A percentile compares a stretch with the other conserved stretches of the same genome.
Conservation (phyloP, 768 basidiomycete species). For the Podaxis sp. region DNA sequence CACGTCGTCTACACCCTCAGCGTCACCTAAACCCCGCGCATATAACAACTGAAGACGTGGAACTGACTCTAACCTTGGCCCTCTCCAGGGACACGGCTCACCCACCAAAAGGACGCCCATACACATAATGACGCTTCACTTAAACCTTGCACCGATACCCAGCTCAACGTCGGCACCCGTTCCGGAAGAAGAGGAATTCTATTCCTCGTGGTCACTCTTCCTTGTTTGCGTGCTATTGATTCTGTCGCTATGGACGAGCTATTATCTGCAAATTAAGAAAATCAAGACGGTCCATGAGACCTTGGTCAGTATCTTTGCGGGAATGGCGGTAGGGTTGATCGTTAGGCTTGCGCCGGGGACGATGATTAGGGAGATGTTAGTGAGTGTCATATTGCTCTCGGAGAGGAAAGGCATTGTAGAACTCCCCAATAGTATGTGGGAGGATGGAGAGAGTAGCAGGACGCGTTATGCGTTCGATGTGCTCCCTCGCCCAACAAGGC, state of each 20-base stretch:
- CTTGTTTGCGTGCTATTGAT: slow-evolving; percentile 91
- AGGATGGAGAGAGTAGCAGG: not conserved
- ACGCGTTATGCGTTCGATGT: not conserved
- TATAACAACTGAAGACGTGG: not conserved
- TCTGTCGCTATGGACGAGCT: slow-evolving; percentile 92
- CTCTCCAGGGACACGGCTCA: not conserved
- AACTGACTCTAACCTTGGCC: not conserved
- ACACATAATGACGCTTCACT: not conserved
- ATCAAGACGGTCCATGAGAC: slow-evolving; percentile 97
- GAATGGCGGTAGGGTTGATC: slow-evolving; percentile 93
- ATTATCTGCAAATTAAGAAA: slow-evolving; percentile 95
- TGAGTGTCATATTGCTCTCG: slow-evolving; percentile 39
- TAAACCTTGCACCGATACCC: slow-evolving; percentile 12
- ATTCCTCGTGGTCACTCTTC: slow-evolving; percentile 93
- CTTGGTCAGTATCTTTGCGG: slow-evolving; percentile 90
- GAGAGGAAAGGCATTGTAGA: not conserved
- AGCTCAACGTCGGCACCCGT: slow-evolving; percentile 35
- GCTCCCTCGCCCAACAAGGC: not conserved
- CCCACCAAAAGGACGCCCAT: not conserved
- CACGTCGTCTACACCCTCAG: not conserved
- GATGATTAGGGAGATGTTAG: slow-evolving; percentile 96
- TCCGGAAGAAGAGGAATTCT: slow-evolving; percentile 82
- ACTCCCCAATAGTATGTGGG: not conserved
- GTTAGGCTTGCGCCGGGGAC: slow-evolving; percentile 89
- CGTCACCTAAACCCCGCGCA: not conserved